Conservation (phyloP, 352 stramenopile species). For the Hyaloperonospora arabidopsidis region DNA sequence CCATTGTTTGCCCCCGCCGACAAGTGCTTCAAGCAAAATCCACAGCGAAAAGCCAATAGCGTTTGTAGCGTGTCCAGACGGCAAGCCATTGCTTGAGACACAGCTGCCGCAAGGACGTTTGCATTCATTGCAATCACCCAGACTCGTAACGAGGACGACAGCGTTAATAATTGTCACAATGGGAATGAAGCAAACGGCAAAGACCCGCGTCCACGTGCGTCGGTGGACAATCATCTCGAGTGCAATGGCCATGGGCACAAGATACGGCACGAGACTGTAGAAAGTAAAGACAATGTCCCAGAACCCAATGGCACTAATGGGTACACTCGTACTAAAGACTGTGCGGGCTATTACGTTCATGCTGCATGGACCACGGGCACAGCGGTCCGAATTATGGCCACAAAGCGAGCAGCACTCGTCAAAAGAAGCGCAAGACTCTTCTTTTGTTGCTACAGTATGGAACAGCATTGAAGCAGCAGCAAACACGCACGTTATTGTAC, state of each 20-base stretch:
- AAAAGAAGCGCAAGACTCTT: constrained; percentile 18
- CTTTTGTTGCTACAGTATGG: constrained; percentile 8
- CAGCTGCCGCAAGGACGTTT: constrained; percentile 42
- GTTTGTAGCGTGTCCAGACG: constrained; percentile 47
- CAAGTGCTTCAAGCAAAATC: constrained; percentile 37
- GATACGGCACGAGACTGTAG: constrained; percentile 53
- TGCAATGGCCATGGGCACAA: constrained; percentile 32
- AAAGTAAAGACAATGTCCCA: constrained; percentile 46
- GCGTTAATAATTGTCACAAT: constrained; percentile 40
- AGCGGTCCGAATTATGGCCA: constrained; percentile 38
- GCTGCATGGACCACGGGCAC: constrained; percentile 44
- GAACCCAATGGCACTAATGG: constrained; percentile 28
- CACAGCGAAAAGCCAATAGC: constrained; percentile 43
- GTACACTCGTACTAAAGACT: constrained; percentile 50
- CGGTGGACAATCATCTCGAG: constrained; percentile 36
- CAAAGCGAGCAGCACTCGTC: constrained; percentile 46
- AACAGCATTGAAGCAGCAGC: neutral
- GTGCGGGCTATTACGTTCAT: constrained; percentile 30
- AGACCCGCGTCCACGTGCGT: constrained; percentile 39
- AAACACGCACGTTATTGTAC: neutral
- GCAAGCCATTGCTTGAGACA: constrained; percentile 39
- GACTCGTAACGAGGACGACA: constrained; percentile 31
- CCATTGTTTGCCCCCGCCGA: constrained; percentile 29
- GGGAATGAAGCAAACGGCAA: constrained; percentile 45
- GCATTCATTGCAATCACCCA: constrained; percentile 43